Base-by-base conservation (phyloP, 495 filamentous ascomycete genomes). In the Copromyces sp. region DNA sequence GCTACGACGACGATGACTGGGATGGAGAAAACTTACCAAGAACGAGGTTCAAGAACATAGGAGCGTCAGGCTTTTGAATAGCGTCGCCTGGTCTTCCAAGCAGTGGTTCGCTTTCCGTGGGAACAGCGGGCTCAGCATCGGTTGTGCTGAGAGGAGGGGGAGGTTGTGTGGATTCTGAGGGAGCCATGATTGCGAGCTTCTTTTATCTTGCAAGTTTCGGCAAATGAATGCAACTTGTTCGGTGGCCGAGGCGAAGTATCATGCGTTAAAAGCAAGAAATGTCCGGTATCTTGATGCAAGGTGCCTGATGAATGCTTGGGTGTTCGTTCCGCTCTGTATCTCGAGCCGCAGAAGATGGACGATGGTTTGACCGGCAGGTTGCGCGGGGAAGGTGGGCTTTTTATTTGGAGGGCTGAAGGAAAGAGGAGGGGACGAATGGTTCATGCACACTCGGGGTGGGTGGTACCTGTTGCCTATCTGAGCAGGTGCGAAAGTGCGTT, bases 41-140 rank as follows among this genome's bases (percentile, higher is more conserved):
- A 69, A 92, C 82, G 32, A 97, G 84, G 76, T 98, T 98, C 72
- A 86, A 82, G 70, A 87, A 80, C 24, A 97, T 84, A 37, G 86
- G 82, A 73, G 89, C 83, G 4, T 85, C 80, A 17, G 90, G 87
- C 70, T 85, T 80, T 83, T 95, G 94, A 41, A 86, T 85, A 6
- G 89, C 92, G 82, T 93, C 91, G 70, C 93, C 93, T 32, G 88
- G 83, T 61, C 87, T 80, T 65, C 93, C 93, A 37, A 97, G 86
- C 41, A 97, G 83, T 69, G 94, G 94, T 76, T 94, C 93, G 53
- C 89, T 84, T 77, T 95, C 93, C 40, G 72, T 73, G 12, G 75
- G 77, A 3, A 35, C 29, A 65, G 72, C 47, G 29, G 68, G 37
- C 35, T 72, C 41, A 20, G 70, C 12, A 39, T 35, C 32, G 45